Conservation (phyloP, 1,284 basidiomycete species). For the Earliella scabrosa region DNA sequence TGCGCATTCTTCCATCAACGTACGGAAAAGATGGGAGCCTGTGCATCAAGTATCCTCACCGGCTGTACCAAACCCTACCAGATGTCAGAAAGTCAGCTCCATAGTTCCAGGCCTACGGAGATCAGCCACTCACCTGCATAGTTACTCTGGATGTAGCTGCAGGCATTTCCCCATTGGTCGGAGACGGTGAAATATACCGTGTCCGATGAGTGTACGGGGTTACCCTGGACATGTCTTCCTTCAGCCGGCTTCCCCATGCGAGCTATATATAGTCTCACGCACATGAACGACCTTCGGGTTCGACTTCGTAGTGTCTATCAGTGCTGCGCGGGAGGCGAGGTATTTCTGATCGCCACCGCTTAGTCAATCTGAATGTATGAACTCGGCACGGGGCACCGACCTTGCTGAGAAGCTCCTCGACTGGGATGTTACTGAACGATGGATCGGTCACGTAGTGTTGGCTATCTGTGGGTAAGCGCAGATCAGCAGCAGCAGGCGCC, state of each 20-base stretch:
- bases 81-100: no score
- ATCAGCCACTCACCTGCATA: conserved; percentile 81
- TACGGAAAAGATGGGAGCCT: no score
- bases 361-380: no score
- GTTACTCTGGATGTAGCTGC: conserved; percentile 94
- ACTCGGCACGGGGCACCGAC: conserved; percentile 38
- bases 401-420: conserved; percentile 81
- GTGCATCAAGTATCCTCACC: no score
- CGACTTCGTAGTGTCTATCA: conserved; percentile 75
- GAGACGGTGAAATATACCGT: conserved; percentile 93
- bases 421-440: conserved; percentile 72
- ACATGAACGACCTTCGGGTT: conserved; percentile 74
- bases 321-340: conserved; percentile 76
- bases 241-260: no score
- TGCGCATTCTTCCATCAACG: not conserved
- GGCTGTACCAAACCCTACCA: conserved; percentile 74
- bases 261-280: no score
- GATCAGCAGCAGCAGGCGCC: no score
- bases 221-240: conserved; percentile 57
- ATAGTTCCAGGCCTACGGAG: no score
- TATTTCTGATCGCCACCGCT: no score
- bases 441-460: conserved; percentile 92
- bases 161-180: conserved; percentile 92
- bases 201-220: conserved; percentile 83
- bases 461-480: conserved; percentile 55